phyloP scores from a whole-genome alignment of 2,329 filamentous ascomycete species.

The Kalaharituber pfeilii region DNA sequence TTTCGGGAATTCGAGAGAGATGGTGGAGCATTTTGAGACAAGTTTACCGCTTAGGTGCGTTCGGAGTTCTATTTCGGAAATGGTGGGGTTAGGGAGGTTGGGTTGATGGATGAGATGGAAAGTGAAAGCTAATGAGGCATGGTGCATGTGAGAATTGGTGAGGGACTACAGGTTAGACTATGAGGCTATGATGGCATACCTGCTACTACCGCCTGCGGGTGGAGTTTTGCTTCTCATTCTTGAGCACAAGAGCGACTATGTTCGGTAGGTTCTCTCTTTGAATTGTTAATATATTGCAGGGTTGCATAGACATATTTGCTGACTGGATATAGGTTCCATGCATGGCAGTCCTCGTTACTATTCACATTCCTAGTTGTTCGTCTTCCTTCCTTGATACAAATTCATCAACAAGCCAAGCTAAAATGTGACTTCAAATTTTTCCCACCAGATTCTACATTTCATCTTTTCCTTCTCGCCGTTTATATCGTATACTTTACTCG shows the following conservation, averaged over 20 bases:
- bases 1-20: constrained; percentile 32
- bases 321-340: constrained; percentile 71
- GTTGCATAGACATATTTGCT: too few species aligned
- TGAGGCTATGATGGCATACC: constrained; percentile 78
- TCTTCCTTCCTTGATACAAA: constrained; percentile 9
- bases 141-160: neutral
- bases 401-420: too few species aligned
- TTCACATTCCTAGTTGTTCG: constrained; percentile 51
- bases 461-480: constrained; percentile 72
- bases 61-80: neutral
- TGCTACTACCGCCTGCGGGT: constrained; percentile 68
- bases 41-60: constrained; percentile 54
- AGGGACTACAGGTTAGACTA: constrained; percentile 44
- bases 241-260: constrained; percentile 93
- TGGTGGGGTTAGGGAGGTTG: neutral
- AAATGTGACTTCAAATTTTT: constrained; percentile 20
- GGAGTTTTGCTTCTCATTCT: constrained; percentile 67
- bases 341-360: constrained; percentile 78
- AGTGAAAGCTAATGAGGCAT: too few species aligned
- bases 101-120: too few species aligned
- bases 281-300: too few species aligned
- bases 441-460: constrained; percentile 48
- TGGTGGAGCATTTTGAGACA: constrained; percentile 75
- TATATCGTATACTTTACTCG: constrained; percentile 66
- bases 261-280: constrained; percentile 44